A percentile compares a stretch with the other conserved stretches of the same genome.
phyloP scores from a whole-genome alignment of 1,284 basidiomycete species.

The Cryptococcus sp. region DNA sequence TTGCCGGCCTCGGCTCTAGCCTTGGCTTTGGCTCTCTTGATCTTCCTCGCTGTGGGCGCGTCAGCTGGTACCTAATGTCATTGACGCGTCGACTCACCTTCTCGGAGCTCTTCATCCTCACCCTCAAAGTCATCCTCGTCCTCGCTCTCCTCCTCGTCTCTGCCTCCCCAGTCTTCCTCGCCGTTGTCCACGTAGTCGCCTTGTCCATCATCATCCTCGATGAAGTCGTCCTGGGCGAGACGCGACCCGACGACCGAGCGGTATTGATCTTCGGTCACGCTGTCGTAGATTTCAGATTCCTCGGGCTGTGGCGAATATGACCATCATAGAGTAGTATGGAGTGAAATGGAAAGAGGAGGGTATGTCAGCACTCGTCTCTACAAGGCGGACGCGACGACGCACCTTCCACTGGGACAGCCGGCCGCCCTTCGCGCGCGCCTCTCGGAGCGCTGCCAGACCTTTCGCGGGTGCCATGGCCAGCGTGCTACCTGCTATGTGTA shows the following conservation, averaged over 20 bases:
- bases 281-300: constrained; percentile 79
- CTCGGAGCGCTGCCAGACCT: constrained; percentile 50
- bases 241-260: constrained; percentile 77
- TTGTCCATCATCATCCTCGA: constrained; percentile 82
- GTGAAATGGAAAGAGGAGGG: neutral
- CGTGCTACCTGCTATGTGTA: too few relatives aligned
- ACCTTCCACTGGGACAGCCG: constrained; percentile 53
- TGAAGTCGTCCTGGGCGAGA: constrained; percentile 89
- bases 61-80: neutral
- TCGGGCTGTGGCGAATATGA: constrained; percentile 46
- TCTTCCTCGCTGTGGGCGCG: constrained; percentile 29
- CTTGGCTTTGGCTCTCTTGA: constrained; percentile 34
- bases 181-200: constrained; percentile 94
- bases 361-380: neutral
- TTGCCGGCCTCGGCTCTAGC: constrained; percentile 24
- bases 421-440: constrained; percentile 51
- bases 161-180: constrained; percentile 80
- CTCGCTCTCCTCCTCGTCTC: constrained; percentile 47
- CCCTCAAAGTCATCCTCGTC: constrained; percentile 51
- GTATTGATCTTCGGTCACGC: constrained; percentile 90
- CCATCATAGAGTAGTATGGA: neutral
- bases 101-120: constrained; percentile 44
- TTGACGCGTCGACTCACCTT: constrained; percentile 24
- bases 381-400: constrained; percentile 11
- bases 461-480: too few relatives aligned